A percentile compares a stretch with the other conserved stretches of the same genome.
Evolutionary conservation across 768 basidiomycete genomes (phyloP).

Genomic region (Boletus rex-veris): DNA sequence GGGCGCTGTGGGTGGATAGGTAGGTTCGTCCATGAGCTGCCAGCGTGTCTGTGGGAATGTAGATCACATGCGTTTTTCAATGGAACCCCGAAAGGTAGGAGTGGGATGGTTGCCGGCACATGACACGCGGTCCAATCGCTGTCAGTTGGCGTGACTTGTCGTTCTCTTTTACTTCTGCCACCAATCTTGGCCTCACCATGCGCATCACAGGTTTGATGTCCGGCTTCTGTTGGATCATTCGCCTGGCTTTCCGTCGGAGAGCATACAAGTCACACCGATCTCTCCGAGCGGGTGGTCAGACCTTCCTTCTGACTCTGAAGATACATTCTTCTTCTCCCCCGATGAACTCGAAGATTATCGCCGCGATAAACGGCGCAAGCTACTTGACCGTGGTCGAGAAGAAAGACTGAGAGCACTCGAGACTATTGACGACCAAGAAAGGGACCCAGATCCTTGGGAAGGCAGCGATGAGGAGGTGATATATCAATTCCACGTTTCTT

Average conservation of each 20-base stretch:
- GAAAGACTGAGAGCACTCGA: slow-evolving; percentile 61
- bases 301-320: slow-evolving; percentile 81
- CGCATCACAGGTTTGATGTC: slow-evolving; percentile 65
- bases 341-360: slow-evolving; percentile 64
- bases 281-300: slow-evolving; percentile 77
- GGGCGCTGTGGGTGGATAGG: slow-evolving; percentile 76
- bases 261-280: slow-evolving; percentile 19
- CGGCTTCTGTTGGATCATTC: slow-evolving; percentile 67
- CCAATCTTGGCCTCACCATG: slow-evolving; percentile 19
- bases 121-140: slow-evolving; percentile 1
- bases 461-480: slow-evolving; percentile 70
- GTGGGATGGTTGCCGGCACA: slow-evolving; percentile 3
- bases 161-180: slow-evolving; percentile 14
- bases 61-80: slow-evolving; percentile 5
- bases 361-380: slow-evolving; percentile 61
- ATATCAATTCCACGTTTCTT: background rate
- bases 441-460: slow-evolving; percentile 55
- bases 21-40: slow-evolving; percentile 44
- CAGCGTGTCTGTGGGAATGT: slow-evolving; percentile 4
- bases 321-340: slow-evolving; percentile 74
- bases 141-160: slow-evolving; percentile 8
- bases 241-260: slow-evolving; percentile 15
- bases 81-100: slow-evolving; percentile 8
- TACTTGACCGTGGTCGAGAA: slow-evolving; percentile 57
- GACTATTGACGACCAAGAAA: slow-evolving; percentile 39